A percentile compares a stretch with the other conserved stretches of the same genome.
phyloP scores from a whole-genome alignment of 352 stramenopile genomes.

The Globisporangium emineosum region DNA sequence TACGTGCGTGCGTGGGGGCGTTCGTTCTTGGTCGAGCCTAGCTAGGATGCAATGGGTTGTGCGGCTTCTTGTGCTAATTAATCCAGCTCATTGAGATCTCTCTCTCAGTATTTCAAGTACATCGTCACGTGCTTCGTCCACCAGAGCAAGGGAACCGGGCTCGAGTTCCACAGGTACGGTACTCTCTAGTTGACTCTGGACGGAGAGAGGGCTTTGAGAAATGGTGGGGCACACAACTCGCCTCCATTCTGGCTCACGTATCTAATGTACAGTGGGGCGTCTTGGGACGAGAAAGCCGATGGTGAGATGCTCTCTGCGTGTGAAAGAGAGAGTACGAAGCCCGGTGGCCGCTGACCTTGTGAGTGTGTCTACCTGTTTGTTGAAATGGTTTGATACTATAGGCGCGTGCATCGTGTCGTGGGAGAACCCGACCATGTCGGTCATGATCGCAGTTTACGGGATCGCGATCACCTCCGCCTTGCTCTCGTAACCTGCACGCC shows the following conservation, averaged over 20 bases:
- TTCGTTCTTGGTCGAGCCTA: neutral
- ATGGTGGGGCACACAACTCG: neutral
- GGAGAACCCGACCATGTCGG: conserved; percentile 72
- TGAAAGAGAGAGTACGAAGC: too few species aligned
- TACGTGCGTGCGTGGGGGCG: conserved; percentile 28
- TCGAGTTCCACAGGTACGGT: conserved; percentile 53
- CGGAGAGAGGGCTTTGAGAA: too few species aligned
- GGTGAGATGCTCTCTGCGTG: too few species aligned
- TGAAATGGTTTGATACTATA: conserved; percentile 12
- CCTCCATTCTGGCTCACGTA: neutral
- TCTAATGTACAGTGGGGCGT: conserved; percentile 41
- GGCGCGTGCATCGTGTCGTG: conserved; percentile 69
- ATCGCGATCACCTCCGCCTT: conserved; percentile 38
- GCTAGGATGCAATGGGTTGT: too few species aligned
- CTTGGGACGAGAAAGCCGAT: conserved; percentile 76
- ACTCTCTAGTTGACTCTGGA: neutral
- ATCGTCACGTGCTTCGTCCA: conserved; percentile 69
- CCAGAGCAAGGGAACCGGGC: conserved; percentile 57
- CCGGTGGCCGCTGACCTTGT: too few species aligned
- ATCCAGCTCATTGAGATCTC: too few species aligned
- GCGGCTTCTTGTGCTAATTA: too few species aligned
- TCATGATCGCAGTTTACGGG: conserved; percentile 66
- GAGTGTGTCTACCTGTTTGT: neutral
- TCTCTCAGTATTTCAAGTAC: conserved; percentile 79
- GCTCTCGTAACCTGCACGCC: neutral